These are phyloP conservation scores for Penicillium sp. DNA, from an alignment of 2,329 filamentous ascomycete genomes.

Conservation along the genomic window DNA sequence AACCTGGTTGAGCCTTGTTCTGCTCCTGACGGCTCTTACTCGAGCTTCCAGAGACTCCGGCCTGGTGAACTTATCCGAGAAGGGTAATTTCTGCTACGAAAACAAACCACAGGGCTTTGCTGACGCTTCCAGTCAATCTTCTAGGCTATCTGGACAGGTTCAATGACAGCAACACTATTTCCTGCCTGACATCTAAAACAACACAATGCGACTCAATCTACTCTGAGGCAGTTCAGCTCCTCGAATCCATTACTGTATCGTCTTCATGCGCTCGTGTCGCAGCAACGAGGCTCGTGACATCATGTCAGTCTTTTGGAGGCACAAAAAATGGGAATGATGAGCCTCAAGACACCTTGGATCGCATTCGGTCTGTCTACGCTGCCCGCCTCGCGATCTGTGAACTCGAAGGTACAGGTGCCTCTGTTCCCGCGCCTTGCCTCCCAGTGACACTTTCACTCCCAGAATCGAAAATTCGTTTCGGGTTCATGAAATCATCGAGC, in stretches of 20 bases:
- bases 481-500: constrained; percentile 22
- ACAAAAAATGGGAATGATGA: constrained; percentile 23
- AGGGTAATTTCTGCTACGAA: not conserved
- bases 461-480: constrained; percentile 28
- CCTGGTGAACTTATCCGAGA: not conserved
- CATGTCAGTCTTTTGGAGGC: constrained; percentile 50
- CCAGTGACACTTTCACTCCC: constrained; percentile 46
- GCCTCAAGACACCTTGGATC: constrained; percentile 38
- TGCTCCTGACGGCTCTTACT: not conserved
- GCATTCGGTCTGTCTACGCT: constrained; percentile 57
- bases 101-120: not conserved
- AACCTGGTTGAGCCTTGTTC: not conserved
- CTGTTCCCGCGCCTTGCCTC: constrained; percentile 52
- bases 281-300: constrained; percentile 50
- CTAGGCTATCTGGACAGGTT: not conserved
- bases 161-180: constrained; percentile 27
- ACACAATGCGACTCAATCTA: constrained; percentile 38
- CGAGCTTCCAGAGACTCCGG: not conserved
- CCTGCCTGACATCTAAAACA: constrained; percentile 24
- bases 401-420: constrained; percentile 52
- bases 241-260: constrained; percentile 46
- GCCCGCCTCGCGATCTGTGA: constrained; percentile 64
- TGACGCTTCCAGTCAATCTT: not conserved
- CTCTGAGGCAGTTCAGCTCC: constrained; percentile 42
- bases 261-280: constrained; percentile 56